Base-by-base conservation (phyloP, 257 asterid species). In the Solanum raphanifolium region DNA sequence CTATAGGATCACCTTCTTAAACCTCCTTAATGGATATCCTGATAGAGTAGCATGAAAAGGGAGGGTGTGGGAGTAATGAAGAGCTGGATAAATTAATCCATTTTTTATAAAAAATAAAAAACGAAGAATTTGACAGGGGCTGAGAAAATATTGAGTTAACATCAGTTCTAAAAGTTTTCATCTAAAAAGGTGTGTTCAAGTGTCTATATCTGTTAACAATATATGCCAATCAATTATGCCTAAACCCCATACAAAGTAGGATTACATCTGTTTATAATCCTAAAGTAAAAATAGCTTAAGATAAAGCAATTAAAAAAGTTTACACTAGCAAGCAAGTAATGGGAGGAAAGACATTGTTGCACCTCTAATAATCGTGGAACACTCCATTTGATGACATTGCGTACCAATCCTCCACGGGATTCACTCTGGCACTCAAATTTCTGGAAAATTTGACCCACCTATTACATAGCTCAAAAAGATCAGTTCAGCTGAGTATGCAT, bases 371-470 rank as follows among this genome's bases (percentile, higher is more conserved):
- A 55, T 32, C 91, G 92, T 25, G 98, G 93, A 83, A 96, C 90
- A 91, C 98, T 94, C 96, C 98, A 96, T 87, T 90, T 91, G 31
- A 96, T 98, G 78, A 96, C 91, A 89, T 96, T 96, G 89, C 94
- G 95, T 55, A 95, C 94, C 35, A 92, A 87, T 29, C 98, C 96
- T 78, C 90, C 89, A 79, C 58, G 88, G 43, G 93, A 85, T 87
- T 88, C 89, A 83, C 89, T 91, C 41, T 90, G 86, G 83, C 98
- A 95, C 93, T 96, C 98, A 90, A 96, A 95, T 68, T 94, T 95
- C 87, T 96, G 99, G 83, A 86, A 96, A 60, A 96, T 90, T 87
- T 95, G 99, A 75, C 94, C 99, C 66, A 96, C 93, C 96, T 96
- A 86, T 46, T 73, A 55, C 79, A 60, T 41, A 23, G 15, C 81